Conservation (phyloP, 192 early-diverging fungal species). For the Coemansia umbellata region DNA sequence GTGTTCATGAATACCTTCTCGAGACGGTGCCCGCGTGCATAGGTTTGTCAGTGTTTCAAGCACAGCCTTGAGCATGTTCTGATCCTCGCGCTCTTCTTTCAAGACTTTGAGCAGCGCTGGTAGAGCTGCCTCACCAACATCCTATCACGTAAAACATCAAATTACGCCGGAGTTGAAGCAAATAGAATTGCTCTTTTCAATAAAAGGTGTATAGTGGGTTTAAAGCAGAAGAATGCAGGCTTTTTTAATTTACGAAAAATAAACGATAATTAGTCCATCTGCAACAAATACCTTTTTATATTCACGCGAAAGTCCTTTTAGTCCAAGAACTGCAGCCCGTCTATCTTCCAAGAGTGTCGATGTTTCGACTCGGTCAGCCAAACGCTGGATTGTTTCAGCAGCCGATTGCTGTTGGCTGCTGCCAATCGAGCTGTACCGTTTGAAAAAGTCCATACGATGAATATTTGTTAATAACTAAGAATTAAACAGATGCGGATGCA, state of each 20-base stretch:
- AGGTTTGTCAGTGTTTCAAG: slow-evolving; percentile 78
- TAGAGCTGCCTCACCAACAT: slow-evolving; percentile 80
- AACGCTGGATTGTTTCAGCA: slow-evolving; percentile 73
- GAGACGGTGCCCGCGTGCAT: slow-evolving; percentile 52
- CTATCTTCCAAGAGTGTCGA: slow-evolving; percentile 89
- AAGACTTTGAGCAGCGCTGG: slow-evolving; percentile 70
- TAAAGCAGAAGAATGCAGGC: no score
- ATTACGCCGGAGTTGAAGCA: no score
- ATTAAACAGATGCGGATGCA: no score
- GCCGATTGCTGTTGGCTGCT: slow-evolving; percentile 46
- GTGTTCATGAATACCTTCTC: not conserved
- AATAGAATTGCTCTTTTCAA: no score
- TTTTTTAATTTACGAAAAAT: no score
- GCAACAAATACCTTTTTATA: slow-evolving; percentile 55
- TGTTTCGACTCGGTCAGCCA: slow-evolving; percentile 78
- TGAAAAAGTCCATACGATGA: slow-evolving; percentile 54
- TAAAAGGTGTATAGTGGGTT: no score
- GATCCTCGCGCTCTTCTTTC: slow-evolving; percentile 77
- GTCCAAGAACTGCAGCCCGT: slow-evolving; percentile 75
- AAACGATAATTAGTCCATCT: no score
- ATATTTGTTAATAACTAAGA: no score
- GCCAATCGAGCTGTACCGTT: slow-evolving; percentile 48
- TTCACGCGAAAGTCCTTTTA: slow-evolving; percentile 83
- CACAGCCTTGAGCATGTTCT: slow-evolving; percentile 79
- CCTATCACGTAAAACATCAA: slow-evolving; percentile 48